Percentiles rank a stretch among this genome's conserved stretches.
Conservation (phyloP, 129 eudicot genomes). For the Flaveria bidentis region DNA sequence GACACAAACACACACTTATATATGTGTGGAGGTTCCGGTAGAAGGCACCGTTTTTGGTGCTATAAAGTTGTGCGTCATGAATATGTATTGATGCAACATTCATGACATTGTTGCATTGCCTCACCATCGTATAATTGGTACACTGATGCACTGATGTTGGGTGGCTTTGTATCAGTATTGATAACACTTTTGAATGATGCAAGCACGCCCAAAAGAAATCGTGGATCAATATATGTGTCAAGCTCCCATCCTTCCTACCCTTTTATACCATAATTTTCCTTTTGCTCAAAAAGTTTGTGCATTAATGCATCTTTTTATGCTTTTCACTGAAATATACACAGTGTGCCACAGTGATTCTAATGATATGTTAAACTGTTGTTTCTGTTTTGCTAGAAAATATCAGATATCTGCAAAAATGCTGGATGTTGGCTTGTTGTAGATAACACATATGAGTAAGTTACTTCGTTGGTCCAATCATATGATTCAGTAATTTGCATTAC, state of each 20-base stretch:
- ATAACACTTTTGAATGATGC: not conserved
- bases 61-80: not conserved
- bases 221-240: not conserved
- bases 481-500: constrained; percentile 3
- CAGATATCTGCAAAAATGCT: constrained; percentile 83
- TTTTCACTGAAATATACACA: not conserved
- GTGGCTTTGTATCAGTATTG: not conserved
- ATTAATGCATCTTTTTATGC: not conserved
- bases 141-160: not conserved
- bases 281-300: not conserved
- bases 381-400: constrained; percentile 63
- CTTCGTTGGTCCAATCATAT: not conserved
- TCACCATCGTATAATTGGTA: not conserved
- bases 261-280: not conserved
- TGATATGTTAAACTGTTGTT: constrained; percentile 14
- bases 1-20: not conserved
- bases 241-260: no score
- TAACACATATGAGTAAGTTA: constrained; percentile 96
- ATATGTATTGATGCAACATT: not conserved
- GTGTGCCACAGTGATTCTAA: constrained; percentile 23
- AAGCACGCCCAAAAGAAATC: not conserved
- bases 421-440: constrained; percentile 98
- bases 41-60: constrained; percentile 9
- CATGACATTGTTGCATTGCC: not conserved
- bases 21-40: not conserved